These are phyloP conservation scores for Phaeomoniella chlamydospora DNA, from an alignment of 2,329 filamentous ascomycete genomes.

Conservation along the genomic window DNA sequence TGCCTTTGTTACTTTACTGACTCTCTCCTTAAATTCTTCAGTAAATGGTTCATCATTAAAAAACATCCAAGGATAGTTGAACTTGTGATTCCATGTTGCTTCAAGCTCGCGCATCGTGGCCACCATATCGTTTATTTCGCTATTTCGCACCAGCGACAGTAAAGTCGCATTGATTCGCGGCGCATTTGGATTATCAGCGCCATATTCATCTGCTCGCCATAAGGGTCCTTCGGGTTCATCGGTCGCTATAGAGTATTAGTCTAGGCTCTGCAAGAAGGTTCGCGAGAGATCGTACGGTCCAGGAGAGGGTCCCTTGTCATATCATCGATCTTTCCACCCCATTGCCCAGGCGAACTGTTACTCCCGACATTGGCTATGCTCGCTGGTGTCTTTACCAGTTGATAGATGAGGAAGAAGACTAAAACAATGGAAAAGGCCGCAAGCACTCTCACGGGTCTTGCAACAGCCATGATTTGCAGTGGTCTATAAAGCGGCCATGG, in stretches of 20 bases:
- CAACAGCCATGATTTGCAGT: slow-evolving; percentile 65
- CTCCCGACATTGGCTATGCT: slow-evolving; percentile 15
- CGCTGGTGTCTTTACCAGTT: slow-evolving; percentile 49
- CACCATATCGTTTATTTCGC: slow-evolving; percentile 72
- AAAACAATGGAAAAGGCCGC: slow-evolving; percentile 56
- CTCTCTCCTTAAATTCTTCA: slow-evolving; percentile 80
- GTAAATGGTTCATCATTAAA: slow-evolving; percentile 94
- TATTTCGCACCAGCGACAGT: slow-evolving; percentile 80
- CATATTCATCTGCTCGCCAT: slow-evolving; percentile 63
- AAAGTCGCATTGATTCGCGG: slow-evolving; percentile 88
- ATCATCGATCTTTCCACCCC: slow-evolving; percentile 31
- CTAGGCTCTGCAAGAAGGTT: slow-evolving; percentile 4
- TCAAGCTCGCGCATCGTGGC: slow-evolving; percentile 85
- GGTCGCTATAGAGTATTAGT: slow-evolving; percentile 43
- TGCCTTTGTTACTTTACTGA: slow-evolving; percentile 70
- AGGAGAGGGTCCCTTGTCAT: slow-evolving; percentile 71
- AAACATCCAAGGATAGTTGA: slow-evolving; percentile 99
- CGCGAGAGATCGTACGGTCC: slow-evolving; percentile 50
- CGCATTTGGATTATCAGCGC: slow-evolving; percentile 57
- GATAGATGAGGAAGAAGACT: slow-evolving; percentile 66
- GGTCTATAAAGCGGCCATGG: too few relatives aligned
- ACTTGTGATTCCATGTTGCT: slow-evolving; percentile 92
- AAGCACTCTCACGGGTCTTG: slow-evolving; percentile 69
- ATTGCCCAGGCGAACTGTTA: slow-evolving; percentile 15
- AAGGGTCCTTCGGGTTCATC: slow-evolving; percentile 69